A percentile compares a stretch with the other conserved stretches of the same genome.
Evolutionary conservation across 148 eudicot genomes (phyloP).

Genomic region (Gaultheria prostrata): DNA sequence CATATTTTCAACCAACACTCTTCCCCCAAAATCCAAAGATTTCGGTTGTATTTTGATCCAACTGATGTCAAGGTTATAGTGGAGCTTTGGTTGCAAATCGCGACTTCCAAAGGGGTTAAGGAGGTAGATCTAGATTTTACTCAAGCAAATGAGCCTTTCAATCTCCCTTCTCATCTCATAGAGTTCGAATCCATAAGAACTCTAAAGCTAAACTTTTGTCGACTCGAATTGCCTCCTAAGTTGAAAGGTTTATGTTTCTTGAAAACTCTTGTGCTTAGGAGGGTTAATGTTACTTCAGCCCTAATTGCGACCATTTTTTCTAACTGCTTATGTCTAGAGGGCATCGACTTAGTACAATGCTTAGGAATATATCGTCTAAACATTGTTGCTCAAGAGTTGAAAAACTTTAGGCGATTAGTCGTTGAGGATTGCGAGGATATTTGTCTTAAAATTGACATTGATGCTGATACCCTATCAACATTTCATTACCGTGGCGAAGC

Average conservation of each 20-base stretch:
- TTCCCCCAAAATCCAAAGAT: neutral
- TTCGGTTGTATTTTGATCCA: neutral
- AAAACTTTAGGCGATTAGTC: neutral
- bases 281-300: neutral
- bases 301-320: neutral
- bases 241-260: neutral
- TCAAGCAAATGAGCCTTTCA: neutral
- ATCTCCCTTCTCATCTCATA: constrained; percentile 1
- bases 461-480: neutral
- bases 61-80: neutral
- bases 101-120: neutral
- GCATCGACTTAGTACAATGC: neutral
- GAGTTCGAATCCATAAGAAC: neutral
- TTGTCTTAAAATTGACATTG: neutral
- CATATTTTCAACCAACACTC: neutral
- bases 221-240: neutral
- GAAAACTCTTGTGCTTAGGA: neutral
- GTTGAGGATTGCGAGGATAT: neutral
- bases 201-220: neutral
- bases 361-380: neutral
- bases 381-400: neutral
- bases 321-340: neutral
- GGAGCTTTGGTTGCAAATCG: neutral
- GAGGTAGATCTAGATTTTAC: constrained; percentile 11
- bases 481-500: neutral